These are phyloP conservation scores for Podospora fimiseda DNA, from an alignment of 495 filamentous ascomycete genomes.

Conservation along the genomic window DNA sequence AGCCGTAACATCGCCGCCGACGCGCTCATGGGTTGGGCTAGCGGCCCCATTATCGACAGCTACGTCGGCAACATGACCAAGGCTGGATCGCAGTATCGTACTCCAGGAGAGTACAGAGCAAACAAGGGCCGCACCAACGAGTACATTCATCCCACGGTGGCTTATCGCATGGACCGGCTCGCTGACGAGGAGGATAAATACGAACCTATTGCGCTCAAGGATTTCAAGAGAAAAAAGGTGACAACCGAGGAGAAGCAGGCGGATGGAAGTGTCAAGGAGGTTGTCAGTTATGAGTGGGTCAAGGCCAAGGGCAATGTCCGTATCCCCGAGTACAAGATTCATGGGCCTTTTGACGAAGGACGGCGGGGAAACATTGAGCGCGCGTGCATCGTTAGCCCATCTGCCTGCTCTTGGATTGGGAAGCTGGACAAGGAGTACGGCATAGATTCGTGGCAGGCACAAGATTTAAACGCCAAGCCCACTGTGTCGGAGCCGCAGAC, in stretches of 20 bases:
- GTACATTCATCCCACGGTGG: slow-evolving; percentile 5
- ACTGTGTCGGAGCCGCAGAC: no score
- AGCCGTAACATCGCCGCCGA: slow-evolving; percentile 1
- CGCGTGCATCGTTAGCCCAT: not conserved
- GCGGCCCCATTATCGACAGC: slow-evolving; percentile 11
- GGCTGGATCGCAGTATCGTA: slow-evolving; percentile 8
- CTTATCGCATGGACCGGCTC: slow-evolving; percentile 7
- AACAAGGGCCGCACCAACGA: slow-evolving; percentile 10
- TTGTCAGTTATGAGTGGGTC: slow-evolving; percentile 9
- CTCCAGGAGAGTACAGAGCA: slow-evolving; percentile 10
- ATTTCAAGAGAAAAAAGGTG: slow-evolving; percentile 1
- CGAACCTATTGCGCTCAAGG: slow-evolving; percentile 4
- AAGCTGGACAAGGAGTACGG: slow-evolving; percentile 9
- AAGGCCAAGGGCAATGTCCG: slow-evolving; percentile 7
- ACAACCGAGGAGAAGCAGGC: not conserved
- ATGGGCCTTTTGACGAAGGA: not conserved
- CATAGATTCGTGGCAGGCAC: not conserved
- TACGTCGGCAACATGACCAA: not conserved
- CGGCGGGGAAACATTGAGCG: slow-evolving; percentile 2
- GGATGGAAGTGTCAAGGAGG: not conserved
- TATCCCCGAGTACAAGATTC: slow-evolving; percentile 14
- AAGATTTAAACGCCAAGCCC: not conserved
- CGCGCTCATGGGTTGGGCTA: slow-evolving; percentile 8
- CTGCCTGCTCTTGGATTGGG: not conserved
- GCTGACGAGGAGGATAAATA: not conserved